Percentiles rank a stretch among this genome's conserved stretches.
Evolutionary conservation across 257 asterid species (phyloP).

Genomic region (Phtheirospermum japonicum): DNA sequence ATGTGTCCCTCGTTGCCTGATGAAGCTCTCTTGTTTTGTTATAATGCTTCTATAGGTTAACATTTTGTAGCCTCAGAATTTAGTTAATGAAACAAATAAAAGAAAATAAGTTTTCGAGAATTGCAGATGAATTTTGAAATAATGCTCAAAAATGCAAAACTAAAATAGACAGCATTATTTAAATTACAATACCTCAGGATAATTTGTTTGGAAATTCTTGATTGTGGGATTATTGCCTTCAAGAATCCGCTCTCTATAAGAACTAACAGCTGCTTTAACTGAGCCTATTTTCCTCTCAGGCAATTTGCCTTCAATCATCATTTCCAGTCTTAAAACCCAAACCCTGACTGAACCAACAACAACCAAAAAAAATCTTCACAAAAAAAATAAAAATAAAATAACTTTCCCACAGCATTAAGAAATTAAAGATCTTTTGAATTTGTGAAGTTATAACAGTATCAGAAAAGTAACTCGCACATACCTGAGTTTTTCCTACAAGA

Average conservation of each 20-base stretch:
- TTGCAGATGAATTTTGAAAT: neutral
- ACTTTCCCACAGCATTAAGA: no score
- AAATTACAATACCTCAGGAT: slow-evolving; percentile 41
- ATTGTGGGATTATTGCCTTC: slow-evolving; percentile 32
- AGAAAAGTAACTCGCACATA: neutral
- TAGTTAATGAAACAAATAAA: slow-evolving; percentile 16
- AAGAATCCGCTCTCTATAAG: slow-evolving; percentile 34
- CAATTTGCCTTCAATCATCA: slow-evolving; percentile 33
- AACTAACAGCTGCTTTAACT: slow-evolving; percentile 45
- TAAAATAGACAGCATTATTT: neutral
- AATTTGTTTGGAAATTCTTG: slow-evolving; percentile 31
- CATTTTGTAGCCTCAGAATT: neutral
- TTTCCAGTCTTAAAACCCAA: neutral
- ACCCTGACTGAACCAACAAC: neutral
- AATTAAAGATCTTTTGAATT: no score
- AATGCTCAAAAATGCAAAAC: slow-evolving; percentile 2
- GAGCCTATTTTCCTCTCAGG: slow-evolving; percentile 36
- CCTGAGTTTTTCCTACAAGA: neutral
- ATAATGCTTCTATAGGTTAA: slow-evolving; percentile 29
- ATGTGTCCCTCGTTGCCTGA: slow-evolving; percentile 42
- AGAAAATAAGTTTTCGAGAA: neutral
- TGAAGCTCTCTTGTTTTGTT: slow-evolving; percentile 52
- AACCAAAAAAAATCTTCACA: no score
- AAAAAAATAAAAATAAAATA: no score
- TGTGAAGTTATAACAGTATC: no score